phyloP scores from a whole-genome alignment of 23 red algal species.

The Pyropia haitanensis region DNA sequence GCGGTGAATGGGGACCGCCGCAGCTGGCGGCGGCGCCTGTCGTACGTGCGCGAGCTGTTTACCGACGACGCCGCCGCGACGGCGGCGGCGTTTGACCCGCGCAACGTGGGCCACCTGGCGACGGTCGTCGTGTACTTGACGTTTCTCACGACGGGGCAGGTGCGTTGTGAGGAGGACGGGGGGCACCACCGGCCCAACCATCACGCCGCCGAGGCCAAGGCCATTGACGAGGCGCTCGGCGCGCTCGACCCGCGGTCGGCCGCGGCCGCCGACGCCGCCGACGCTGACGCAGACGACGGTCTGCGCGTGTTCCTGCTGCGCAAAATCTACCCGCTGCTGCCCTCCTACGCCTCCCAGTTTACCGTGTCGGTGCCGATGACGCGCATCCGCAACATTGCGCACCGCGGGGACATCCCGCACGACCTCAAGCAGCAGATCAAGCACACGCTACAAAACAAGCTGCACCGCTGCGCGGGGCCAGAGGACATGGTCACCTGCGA shows the following conservation, averaged over 20 bases:
- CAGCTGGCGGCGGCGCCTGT: conserved; percentile 58
- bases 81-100: conserved; percentile 23
- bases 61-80: conserved; percentile 16
- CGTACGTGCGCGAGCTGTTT: conserved; percentile 44
- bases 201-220: conserved; percentile 47
- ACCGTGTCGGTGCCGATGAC: conserved; percentile 67
- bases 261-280: not conserved
- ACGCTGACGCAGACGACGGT: not conserved
- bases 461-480: conserved; percentile 69
- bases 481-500: conserved; percentile 63
- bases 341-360: conserved; percentile 52
- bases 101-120: conserved; percentile 28
- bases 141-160: conserved; percentile 56
- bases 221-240: conserved; percentile 31
- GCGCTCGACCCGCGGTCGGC: not conserved
- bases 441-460: conserved; percentile 78
- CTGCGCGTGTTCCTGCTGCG: conserved; percentile 35
- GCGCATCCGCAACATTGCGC: conserved; percentile 74
- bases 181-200: conserved; percentile 73
- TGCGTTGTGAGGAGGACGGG: conserved; percentile 61
- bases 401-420: conserved; percentile 72
- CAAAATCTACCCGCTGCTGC: conserved; percentile 63
- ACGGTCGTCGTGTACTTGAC: conserved; percentile 58
- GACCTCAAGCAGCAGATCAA: conserved; percentile 85
- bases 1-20: conserved; percentile 5